Base-by-base conservation (phyloP, 2,329 filamentous ascomycete genomes). In the Aspergillus versicolor region DNA sequence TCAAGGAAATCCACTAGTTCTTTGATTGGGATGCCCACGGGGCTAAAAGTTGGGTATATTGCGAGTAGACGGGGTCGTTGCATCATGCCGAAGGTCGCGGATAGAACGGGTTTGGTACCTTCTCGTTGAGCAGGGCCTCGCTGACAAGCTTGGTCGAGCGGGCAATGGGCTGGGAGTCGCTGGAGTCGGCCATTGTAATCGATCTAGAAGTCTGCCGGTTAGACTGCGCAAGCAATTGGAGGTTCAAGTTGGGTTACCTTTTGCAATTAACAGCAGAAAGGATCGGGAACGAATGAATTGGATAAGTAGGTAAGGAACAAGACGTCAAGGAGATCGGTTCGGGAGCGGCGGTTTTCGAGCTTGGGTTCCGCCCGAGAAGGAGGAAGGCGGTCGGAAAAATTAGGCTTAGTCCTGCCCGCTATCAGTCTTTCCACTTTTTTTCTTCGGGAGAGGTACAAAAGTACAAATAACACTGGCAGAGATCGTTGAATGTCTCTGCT, bases 111-210 rank as follows among this genome's bases (percentile, higher is more conserved):
- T 27, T 42, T 49, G 12, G 50, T 87, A 97, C 94, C 92, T 99
- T 99, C 81, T 99, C 94, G 79, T 97, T 97, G 73, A 99, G 86
- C 71, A 99, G 87, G 73, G 93, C 91, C 83, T 99, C 94, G 83
- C 93, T 97, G 80, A 97, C 89, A 63, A 94, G 93, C 78, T 85
- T 84, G 73, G 78, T 84, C 62, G 85, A 80, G 68, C 91, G 86
- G 76, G 88, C 84, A 74, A 89, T 82, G 66, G 85, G 80, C 73
- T 74, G 77, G 73, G 82, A 80, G 79, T 79, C 76, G 62, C 66
- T 75, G 60, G 73, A 72, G 70, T 86, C 82, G 74, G 83, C 80
- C 84, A 87, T 86, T 73, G 72, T 73, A 72, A 62, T 60, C 46
- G 60, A 61, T 62, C 63, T 65, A 46, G 32, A 48, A 42, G 55